Conservation (phyloP, 106 monocot species). For the Chionographis japonica region DNA sequence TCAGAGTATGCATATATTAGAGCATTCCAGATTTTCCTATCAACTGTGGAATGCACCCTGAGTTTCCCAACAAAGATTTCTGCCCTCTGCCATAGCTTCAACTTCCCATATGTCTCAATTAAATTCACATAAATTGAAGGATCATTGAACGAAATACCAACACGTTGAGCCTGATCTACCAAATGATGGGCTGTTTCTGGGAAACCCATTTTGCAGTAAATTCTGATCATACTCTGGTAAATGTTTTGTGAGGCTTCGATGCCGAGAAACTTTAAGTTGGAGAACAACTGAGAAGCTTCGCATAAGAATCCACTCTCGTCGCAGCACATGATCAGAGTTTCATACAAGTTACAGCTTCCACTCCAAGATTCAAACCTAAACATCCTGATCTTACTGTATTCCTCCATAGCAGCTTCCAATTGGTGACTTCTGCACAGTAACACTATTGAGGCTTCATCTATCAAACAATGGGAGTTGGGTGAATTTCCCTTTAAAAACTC, state of each 20-base stretch:
- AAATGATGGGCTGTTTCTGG: conserved; percentile 87
- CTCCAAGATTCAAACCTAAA: conserved; percentile 12
- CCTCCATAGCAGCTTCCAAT: conserved; percentile 49
- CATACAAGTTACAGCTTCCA: conserved; percentile 39
- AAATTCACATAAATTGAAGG: conserved; percentile 44
- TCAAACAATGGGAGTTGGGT: conserved; percentile 32
- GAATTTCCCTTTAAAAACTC: conserved; percentile 44
- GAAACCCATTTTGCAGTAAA: conserved; percentile 72
- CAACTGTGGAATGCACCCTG: conserved; percentile 41
- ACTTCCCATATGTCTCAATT: conserved; percentile 71
- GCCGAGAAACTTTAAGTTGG: conserved; percentile 73
- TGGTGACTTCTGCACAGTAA: conserved; percentile 51
- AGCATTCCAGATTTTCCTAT: conserved; percentile 93
- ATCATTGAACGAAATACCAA: conserved; percentile 46
- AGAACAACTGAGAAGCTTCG: conserved; percentile 82
- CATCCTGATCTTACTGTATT: conserved; percentile 52
- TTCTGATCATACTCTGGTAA: conserved; percentile 48
- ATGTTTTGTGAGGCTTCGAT: conserved; percentile 51
- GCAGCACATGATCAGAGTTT: conserved; percentile 56
- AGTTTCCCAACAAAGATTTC: conserved; percentile 79
- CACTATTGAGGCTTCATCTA: conserved; percentile 52
- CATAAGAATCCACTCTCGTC: conserved; percentile 36
- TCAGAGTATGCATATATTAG: conserved; percentile 89
- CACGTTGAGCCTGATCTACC: conserved; percentile 40
- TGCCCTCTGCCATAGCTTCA: conserved; percentile 80